These are phyloP conservation scores for Xylaria hypoxylon DNA, from an alignment of 2,329 filamentous ascomycete species.

Conservation along the genomic window DNA sequence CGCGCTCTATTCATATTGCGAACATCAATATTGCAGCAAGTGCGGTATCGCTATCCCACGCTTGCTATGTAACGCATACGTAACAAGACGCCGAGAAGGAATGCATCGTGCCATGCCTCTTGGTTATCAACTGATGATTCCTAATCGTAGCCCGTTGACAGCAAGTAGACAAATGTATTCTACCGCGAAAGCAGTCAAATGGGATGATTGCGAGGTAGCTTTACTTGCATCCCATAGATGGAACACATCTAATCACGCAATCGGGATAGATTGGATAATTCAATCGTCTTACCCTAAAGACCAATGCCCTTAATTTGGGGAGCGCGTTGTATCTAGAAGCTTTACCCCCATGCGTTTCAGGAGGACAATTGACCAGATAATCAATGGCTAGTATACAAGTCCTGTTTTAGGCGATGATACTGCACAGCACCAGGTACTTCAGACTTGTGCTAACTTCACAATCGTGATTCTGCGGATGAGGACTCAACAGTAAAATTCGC, in stretches of 20 bases:
- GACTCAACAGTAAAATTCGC: background rate
- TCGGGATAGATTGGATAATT: background rate
- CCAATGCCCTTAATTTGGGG: background rate
- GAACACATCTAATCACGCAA: background rate
- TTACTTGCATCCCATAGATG: background rate
- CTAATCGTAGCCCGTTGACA: background rate
- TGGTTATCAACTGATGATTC: background rate
- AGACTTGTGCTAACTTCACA: background rate
- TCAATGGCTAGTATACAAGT: background rate
- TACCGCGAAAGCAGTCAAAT: background rate
- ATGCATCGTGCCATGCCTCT: background rate
- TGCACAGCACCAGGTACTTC: background rate
- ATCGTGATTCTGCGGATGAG: background rate
- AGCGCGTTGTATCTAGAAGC: background rate
- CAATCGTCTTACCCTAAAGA: background rate
- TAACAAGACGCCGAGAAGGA: background rate
- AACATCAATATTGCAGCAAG: background rate
- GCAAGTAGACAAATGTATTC: background rate
- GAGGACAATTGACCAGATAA: constrained; percentile 2
- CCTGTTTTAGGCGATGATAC: background rate
- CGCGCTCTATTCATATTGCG: constrained; percentile 6
- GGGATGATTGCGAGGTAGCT: background rate
- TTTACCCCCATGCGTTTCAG: background rate
- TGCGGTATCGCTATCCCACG: background rate
- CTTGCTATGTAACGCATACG: constrained; percentile 7